A percentile compares a stretch with the other conserved stretches of the same genome.
phyloP scores from a whole-genome alignment of 1,284 basidiomycete genomes.

The Cerioporus squamosus region DNA sequence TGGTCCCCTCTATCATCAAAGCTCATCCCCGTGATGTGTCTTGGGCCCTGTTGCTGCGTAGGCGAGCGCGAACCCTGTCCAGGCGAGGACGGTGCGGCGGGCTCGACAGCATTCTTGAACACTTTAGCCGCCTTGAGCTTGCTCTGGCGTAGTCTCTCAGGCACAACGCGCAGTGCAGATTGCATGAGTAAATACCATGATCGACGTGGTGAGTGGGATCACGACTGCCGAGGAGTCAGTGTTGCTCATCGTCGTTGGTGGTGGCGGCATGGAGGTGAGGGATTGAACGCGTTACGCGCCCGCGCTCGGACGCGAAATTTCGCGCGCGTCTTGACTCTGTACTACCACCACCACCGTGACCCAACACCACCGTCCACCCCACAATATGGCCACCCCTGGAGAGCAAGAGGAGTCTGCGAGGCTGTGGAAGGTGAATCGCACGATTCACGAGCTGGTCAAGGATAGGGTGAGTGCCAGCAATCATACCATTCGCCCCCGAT shows the following conservation, averaged over 20 bases:
- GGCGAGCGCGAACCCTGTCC: constrained; percentile 39
- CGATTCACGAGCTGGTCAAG: constrained; percentile 95
- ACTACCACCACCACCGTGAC: constrained; percentile 9
- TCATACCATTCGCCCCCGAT: not conserved
- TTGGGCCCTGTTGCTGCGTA: constrained; percentile 49
- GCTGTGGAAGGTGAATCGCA: constrained; percentile 96
- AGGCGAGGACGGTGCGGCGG: constrained; percentile 52
- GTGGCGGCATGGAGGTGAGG: constrained; percentile 24
- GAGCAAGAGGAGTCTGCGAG: constrained; percentile 79
- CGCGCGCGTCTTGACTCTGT: constrained; percentile 28
- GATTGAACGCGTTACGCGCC: constrained; percentile 16
- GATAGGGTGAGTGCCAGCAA: constrained; percentile 70
- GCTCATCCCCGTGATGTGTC: constrained; percentile 84
- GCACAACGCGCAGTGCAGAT: not conserved
- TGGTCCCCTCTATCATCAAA: constrained; percentile 93
- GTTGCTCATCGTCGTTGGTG: constrained; percentile 22
- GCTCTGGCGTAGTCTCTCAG: constrained; percentile 42
- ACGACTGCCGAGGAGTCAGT: constrained; percentile 26
- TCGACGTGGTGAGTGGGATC: constrained; percentile 31
- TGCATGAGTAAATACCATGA: constrained; percentile 35
- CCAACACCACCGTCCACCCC: too few relatives aligned
- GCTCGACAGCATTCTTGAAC: constrained; percentile 79
- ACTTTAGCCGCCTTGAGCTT: constrained; percentile 90
- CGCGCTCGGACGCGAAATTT: constrained; percentile 29
- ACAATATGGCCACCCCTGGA: constrained; percentile 50